A percentile compares a stretch with the other conserved stretches of the same genome.
Evolutionary conservation across 2,329 filamentous ascomycete genomes (phyloP).

Genomic region (Trichoderma afroharzianum): DNA sequence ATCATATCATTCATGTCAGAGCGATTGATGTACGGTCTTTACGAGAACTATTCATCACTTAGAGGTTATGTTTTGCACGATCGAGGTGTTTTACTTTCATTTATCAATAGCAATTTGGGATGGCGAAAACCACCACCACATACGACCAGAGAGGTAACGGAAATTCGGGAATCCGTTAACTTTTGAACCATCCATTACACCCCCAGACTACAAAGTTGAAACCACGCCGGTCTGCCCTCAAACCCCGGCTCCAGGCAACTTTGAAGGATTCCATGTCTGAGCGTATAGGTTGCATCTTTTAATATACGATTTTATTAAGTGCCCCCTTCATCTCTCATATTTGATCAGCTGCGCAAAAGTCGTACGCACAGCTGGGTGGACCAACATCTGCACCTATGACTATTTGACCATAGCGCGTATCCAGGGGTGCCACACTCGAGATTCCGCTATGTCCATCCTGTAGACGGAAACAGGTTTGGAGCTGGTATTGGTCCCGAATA

Average conservation of each 20-base stretch:
- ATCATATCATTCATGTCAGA: neutral
- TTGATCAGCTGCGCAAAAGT: neutral
- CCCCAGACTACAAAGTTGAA: neutral
- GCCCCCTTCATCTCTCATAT: neutral
- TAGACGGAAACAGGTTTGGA: neutral
- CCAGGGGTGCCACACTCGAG: neutral
- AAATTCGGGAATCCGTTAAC: neutral
- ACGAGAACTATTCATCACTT: neutral
- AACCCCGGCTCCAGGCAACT: neutral
- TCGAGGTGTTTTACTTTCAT: too few species aligned
- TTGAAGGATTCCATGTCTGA: neutral
- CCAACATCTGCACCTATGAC: neutral
- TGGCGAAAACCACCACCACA: neutral
- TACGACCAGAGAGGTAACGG: neutral
- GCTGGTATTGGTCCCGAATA: neutral
- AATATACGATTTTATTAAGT: neutral
- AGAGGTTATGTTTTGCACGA: neutral
- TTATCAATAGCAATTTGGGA: too few species aligned
- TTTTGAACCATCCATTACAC: neutral
- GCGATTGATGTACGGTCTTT: neutral
- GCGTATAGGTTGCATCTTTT: neutral
- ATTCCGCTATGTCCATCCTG: neutral
- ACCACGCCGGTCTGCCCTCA: neutral
- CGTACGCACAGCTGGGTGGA: neutral
- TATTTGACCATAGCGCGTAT: neutral